A percentile compares a stretch with the other conserved stretches of the same genome.
Conservation (phyloP, 148 eudicot genomes). For the Euryodendron excelsum region DNA sequence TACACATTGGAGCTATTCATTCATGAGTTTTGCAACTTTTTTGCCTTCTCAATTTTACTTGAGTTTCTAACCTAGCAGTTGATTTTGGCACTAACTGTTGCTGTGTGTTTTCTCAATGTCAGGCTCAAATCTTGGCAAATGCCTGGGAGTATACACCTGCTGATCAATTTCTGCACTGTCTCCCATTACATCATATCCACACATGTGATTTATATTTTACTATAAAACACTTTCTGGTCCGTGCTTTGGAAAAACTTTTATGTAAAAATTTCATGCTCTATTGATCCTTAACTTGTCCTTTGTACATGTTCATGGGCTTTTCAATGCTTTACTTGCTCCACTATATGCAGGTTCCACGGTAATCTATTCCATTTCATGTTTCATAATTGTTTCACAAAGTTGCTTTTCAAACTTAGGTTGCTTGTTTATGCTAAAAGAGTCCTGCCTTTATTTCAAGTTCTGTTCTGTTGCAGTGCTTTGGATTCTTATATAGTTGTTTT, state of each 20-base stretch:
- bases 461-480: constrained; percentile 6
- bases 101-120: constrained; percentile 29
- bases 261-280: not conserved
- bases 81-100: not conserved
- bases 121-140: constrained; percentile 80
- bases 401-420: not conserved
- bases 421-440: not conserved
- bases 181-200: constrained; percentile 99
- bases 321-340: constrained; percentile 93
- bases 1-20: constrained; percentile 1
- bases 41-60: not conserved
- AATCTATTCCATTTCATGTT: constrained; percentile 26
- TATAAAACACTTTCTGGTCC: not conserved
- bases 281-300: constrained; percentile 57
- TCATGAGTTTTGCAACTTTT: not conserved
- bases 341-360: constrained; percentile 87
- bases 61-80: not conserved
- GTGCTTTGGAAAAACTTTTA: not conserved
- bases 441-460: not conserved
- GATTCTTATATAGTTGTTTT: constrained; percentile 4
- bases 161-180: constrained; percentile 86
- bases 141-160: constrained; percentile 85
- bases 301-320: constrained; percentile 93
- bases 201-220: constrained; percentile 2
- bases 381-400: not conserved